Base-by-base conservation (phyloP, 129 eudicot genomes). In the Tagetes erecta region DNA sequence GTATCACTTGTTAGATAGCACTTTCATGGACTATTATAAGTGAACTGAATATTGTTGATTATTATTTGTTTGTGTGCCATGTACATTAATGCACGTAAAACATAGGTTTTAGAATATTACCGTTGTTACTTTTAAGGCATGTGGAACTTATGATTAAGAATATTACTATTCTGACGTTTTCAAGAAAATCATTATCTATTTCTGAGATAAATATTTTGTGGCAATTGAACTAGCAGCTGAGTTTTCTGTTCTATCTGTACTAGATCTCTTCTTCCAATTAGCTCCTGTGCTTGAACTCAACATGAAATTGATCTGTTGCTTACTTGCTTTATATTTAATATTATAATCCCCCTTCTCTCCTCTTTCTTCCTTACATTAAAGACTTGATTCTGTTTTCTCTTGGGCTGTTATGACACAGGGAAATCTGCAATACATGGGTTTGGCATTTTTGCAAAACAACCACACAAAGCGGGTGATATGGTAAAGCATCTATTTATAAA, bases 391-490 rank as follows among this genome's bases (percentile, higher is more conserved):
- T 13, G 62, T 11, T 64, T 52, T 33, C 11, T 50, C 35, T 75
- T 57, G 70, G 71, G 20, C 27, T 62, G 38, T 66, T 66, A 46
- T 62, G 72, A 38, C 63, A 13, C 81, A 95, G 99, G 99, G 40
- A 95, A 95, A 79, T 95, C 99, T 72, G 88, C 84, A 75, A 91
- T 95, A 73, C 99, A 95, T 84, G 99, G 99, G 71, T 91, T 82
- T 79, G 99, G 99, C 47, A 87, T 95, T 69, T 91, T 95, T 65
- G 78, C 99, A 2, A 95, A 95, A 82, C 87, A 83, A 67, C 97
- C 90, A 33, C 97, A 95, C 82, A 80, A 75, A 84, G 97, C 99
- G 35, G 99, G 99, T 74, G 99, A 95, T 87, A 95, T 95, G 99
- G 99, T 95, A 83, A 10, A 39, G 2, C 45, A 35, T 31, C 47